Evolutionary conservation across 495 filamentous ascomycete genomes (phyloP), one percentile per base, ranked within the genome.

Genomic region (Cryomyces minteri): DNA sequence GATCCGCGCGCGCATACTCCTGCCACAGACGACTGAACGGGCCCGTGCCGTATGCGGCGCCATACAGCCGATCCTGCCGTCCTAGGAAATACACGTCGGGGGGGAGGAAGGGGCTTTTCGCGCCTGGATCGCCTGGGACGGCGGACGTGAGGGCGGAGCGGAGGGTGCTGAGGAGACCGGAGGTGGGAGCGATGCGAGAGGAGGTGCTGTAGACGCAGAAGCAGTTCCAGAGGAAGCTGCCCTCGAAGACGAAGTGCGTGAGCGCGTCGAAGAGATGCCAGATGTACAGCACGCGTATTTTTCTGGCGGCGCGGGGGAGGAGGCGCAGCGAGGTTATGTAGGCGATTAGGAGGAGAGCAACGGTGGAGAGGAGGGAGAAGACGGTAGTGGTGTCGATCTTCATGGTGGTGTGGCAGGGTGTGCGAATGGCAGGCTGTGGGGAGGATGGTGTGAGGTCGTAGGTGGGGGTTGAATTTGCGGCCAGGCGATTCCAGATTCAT

Each of bases 181-280:
- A 62, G 40, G 60, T 54, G 6, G 31, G 58, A 41, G 39, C 54
- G 38, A 32, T 49, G 47, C 41, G 74, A 51, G 37, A 63, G 58
- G 18, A 1, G 18, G 18, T 25, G 4, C 63, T 62, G 53, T 69
- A 84, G 48, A 76, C 77, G 69, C 83, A 83, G 70, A 95, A 86
- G 63, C 83, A 93, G 64, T 93, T 78, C 68, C 84, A 94, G 41
- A 94, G 77, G 65, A 82, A 96, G 45, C 79, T 79, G 36, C 82
- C 86, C 63, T 96, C 88, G 62, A 94, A 78, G 53, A 81, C 66
- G 62, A 88, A 67, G 68, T 95, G 88, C 54, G 85, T 85, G 14
- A 96, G 74, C 40, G 80, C 78, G 62, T 94, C 85, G 67, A 94
- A 94, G 50, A 77, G 69, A 69, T 94, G 88, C 88, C 88, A 96